Conservation (phyloP, 768 basidiomycete genomes). For the Russula sp. region DNA sequence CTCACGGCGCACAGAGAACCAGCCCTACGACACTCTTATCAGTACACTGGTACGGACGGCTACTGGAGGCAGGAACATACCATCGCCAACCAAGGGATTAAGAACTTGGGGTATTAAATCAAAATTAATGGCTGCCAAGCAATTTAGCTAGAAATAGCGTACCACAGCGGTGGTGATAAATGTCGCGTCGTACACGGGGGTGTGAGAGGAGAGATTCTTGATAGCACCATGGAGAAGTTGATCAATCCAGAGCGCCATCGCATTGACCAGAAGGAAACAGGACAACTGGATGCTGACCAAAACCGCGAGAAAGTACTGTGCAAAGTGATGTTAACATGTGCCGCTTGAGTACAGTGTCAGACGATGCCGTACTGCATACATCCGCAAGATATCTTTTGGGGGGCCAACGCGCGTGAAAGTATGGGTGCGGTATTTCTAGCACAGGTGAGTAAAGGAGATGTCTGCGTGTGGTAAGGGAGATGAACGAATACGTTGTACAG, state of each 20-base stretch:
- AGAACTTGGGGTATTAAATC: conserved; percentile 28
- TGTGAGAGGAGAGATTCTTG: conserved; percentile 35
- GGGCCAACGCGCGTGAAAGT: conserved; percentile 50
- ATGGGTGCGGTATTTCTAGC: conserved; percentile 38
- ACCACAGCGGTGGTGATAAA: conserved; percentile 42
- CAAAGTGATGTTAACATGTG: background rate
- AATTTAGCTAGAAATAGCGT: conserved; percentile 20
- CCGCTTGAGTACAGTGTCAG: conserved; percentile 3
- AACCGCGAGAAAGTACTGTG: conserved; percentile 48
- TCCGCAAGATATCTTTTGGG: conserved; percentile 39
- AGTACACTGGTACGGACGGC: background rate
- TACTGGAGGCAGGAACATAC: conserved; percentile 26
- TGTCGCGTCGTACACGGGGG: conserved; percentile 35
- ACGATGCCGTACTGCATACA: conserved; percentile 38
- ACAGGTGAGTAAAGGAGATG: background rate
- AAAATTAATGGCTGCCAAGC: background rate
- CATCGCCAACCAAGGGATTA: conserved; percentile 48
- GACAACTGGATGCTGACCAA: conserved; percentile 49
- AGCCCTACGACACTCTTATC: conserved; percentile 35
- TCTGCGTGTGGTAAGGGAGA: background rate
- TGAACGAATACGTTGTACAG: conserved; percentile 34
- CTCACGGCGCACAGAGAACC: conserved; percentile 46
- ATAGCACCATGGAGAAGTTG: conserved; percentile 44
- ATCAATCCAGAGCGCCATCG: conserved; percentile 51
- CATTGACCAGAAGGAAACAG: conserved; percentile 42